Conservation (phyloP, 768 basidiomycete genomes). For the Hericium rajendrae region DNA sequence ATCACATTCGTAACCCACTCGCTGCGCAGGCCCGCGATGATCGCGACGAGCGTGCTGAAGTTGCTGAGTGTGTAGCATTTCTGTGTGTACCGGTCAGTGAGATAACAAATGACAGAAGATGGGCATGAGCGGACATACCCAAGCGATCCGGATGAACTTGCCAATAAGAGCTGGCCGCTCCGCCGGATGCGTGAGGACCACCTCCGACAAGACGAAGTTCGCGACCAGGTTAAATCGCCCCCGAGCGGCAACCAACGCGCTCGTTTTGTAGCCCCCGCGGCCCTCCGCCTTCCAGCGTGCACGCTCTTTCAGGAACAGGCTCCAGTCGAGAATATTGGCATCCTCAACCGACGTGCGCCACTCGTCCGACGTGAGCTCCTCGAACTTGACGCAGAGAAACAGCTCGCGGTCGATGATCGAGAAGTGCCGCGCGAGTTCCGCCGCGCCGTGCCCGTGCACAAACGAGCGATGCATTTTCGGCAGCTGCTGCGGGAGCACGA, state of each 20-base stretch:
- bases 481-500: neutral
- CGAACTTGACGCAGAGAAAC: slow-evolving; percentile 77
- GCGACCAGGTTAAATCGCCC: slow-evolving; percentile 80
- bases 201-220: slow-evolving; percentile 73
- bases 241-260: slow-evolving; percentile 62
- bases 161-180: slow-evolving; percentile 56
- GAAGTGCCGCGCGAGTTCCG: slow-evolving; percentile 65
- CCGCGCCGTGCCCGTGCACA: slow-evolving; percentile 53
- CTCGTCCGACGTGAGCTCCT: slow-evolving; percentile 73
- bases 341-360: slow-evolving; percentile 53
- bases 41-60: slow-evolving; percentile 70
- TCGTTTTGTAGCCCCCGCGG: slow-evolving; percentile 49
- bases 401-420: slow-evolving; percentile 84
- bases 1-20: slow-evolving; percentile 62
- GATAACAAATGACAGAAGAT: neutral
- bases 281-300: slow-evolving; percentile 58
- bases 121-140: slow-evolving; percentile 38
- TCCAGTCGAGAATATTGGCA: slow-evolving; percentile 75
- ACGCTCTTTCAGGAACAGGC: slow-evolving; percentile 68
- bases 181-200: slow-evolving; percentile 60
- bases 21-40: slow-evolving; percentile 66
- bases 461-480: slow-evolving; percentile 56
- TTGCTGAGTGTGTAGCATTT: slow-evolving; percentile 74
- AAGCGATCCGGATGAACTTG: slow-evolving; percentile 83
- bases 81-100: slow-evolving; percentile 27